Conservation (phyloP, 495 filamentous ascomycete species). For the Venustampulla echinocandica region DNA sequence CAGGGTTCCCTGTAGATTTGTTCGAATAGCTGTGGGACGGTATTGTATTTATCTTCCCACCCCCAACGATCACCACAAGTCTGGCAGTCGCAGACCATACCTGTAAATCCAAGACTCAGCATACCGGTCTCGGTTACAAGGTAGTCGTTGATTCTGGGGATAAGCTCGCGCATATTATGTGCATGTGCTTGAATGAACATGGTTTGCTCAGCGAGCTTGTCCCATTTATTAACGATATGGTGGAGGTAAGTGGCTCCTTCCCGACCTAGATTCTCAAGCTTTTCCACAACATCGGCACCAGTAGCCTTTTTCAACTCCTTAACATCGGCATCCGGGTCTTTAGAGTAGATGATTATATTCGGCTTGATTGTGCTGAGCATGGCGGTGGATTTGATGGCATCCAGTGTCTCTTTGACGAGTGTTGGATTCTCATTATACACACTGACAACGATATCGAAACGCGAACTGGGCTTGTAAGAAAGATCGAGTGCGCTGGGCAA, state of each 20-base stretch:
- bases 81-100: conserved; percentile 25
- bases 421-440: conserved; percentile 28
- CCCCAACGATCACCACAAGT: conserved; percentile 30
- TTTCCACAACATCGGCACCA: conserved; percentile 25
- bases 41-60: conserved; percentile 24
- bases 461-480: conserved; percentile 8
- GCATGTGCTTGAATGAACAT: conserved; percentile 38
- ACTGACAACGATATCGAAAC: conserved; percentile 33
- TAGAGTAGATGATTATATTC: conserved; percentile 31
- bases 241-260: conserved; percentile 38
- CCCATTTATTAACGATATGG: conserved; percentile 36
- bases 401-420: conserved; percentile 21
- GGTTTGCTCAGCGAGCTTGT: conserved; percentile 34
- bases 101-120: conserved; percentile 31
- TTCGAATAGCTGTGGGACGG: conserved; percentile 26
- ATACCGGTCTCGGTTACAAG: conserved; percentile 32
- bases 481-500: conserved; percentile 7
- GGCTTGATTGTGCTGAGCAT: conserved; percentile 18
- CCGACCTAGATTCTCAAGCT: conserved; percentile 31
- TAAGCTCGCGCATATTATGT: conserved; percentile 29
- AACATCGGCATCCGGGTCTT: conserved; percentile 23
- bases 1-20: conserved; percentile 20
- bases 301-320: conserved; percentile 17
- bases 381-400: conserved; percentile 7
- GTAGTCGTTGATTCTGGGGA: conserved; percentile 30